Evolutionary conservation across 192 early-diverging fungal genomes (phyloP).

Genomic region (Backusella australiensis): DNA sequence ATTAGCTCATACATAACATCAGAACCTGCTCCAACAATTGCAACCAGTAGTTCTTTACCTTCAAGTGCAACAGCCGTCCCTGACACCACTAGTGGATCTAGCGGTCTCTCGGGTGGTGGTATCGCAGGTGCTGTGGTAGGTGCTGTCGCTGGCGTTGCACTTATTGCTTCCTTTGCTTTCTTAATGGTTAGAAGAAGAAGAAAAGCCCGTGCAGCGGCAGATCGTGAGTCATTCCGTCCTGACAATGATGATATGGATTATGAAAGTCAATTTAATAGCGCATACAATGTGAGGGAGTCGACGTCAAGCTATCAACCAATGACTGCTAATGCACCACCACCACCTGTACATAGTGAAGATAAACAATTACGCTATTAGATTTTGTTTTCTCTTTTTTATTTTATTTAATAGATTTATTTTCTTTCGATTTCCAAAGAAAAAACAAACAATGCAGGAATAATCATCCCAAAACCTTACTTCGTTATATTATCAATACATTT

Average conservation of each 20-base stretch:
- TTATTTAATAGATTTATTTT: not conserved
- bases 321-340: not conserved
- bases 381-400: not conserved
- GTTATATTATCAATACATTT: not conserved
- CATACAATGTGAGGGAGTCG: not conserved
- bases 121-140: not conserved
- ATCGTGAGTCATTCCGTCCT: slow-evolving; percentile 2
- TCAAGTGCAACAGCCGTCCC: not conserved
- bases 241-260: slow-evolving; percentile 5
- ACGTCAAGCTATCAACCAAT: not conserved
- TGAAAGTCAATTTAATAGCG: not conserved
- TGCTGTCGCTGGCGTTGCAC: not conserved
- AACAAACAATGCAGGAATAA: not conserved
- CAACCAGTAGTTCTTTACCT: not conserved
- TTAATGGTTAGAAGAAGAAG: not conserved
- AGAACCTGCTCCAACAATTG: not conserved
- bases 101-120: not conserved
- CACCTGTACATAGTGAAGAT: not conserved
- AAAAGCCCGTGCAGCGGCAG: not conserved
- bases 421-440: not conserved
- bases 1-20: not conserved
- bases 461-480: not conserved
- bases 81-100: not conserved
- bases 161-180: not conserved
- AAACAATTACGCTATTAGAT: not conserved